A percentile compares a stretch with the other conserved stretches of the same genome.
phyloP scores from a whole-genome alignment of 2,329 filamentous ascomycete species.

The Dactylonectria estremocensis region DNA sequence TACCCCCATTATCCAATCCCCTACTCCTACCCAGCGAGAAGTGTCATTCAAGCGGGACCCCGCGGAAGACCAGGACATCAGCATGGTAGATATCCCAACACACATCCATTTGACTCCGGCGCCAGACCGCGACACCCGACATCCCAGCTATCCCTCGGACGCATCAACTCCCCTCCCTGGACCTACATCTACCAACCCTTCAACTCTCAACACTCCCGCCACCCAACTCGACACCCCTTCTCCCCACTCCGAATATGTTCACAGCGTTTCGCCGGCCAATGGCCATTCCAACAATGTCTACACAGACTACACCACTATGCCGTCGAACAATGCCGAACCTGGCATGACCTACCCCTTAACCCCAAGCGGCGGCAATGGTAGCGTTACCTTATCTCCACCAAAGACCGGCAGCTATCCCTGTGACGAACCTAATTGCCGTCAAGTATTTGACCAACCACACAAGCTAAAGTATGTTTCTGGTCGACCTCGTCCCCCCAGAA shows the following conservation, averaged over 20 bases:
- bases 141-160: constrained; percentile 57
- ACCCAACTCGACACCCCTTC: constrained; percentile 62
- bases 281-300: constrained; percentile 33
- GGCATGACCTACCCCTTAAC: no score
- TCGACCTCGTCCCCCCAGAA: not conserved
- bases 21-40: constrained; percentile 46
- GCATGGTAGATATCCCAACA: constrained; percentile 46
- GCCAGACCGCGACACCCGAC: constrained; percentile 45
- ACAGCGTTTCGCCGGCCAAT: constrained; percentile 55
- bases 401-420: constrained; percentile 52
- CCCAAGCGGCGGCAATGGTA: constrained; percentile 46
- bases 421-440: constrained; percentile 56
- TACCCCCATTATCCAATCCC: constrained; percentile 48
- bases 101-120: constrained; percentile 45
- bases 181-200: constrained; percentile 57
- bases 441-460: constrained; percentile 70
- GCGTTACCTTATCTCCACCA: constrained; percentile 48
- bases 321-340: no score
- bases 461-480: constrained; percentile 68
- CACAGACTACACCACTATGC: no score
- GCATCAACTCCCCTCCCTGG: constrained; percentile 60
- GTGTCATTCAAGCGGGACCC: constrained; percentile 36
- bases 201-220: constrained; percentile 63
- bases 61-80: constrained; percentile 40
- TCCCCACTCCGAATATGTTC: constrained; percentile 56